Base-by-base conservation (phyloP, 2,329 filamentous ascomycete genomes). In the Pyrenochaeta sp. region DNA sequence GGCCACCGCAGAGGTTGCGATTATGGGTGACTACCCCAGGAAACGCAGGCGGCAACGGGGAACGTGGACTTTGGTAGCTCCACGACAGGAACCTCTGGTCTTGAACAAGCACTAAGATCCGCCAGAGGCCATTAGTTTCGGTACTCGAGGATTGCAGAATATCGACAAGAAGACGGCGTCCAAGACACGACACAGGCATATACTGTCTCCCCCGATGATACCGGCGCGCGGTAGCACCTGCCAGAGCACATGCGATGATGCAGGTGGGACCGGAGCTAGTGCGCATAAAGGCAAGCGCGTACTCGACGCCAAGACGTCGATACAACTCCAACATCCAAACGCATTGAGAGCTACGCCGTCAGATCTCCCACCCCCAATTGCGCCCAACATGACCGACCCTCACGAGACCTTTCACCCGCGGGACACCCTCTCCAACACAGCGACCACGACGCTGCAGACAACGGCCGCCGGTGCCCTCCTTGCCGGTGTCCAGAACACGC, bases 401-500 rank as follows among this genome's bases (percentile, higher is more conserved):
- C 47, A 63, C 45, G 47, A 56, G 19, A 53, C 68, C 51, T 95
- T 87, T 73, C 83, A 88, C 55, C 84, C 87, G 35, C 83, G 86
- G 72, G 89, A 96, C 80, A 85, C 90, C 58, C 74, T 96, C 61
- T 80, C 81, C 55, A 79, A 81, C 53, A 81, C 86, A 36, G 75
- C 86, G 67, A 84, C 83, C 69, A 83, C 84, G 50, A 82, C 81
- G 27, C 64, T 85, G 53, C 74, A 90, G 61, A 85, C 86, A 49
- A 84, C 85, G 64, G 76, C 77, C 47, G 81, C 82, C 48, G 91
- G 91, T 61, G 75, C 88, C 67, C 81, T 90, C 72, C 71, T 88
- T 48, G 87, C 90, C 36, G 86, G 88, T 41, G 81, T 96, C 56
- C 89, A 92, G 77, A 97, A 96, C 78, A 90, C 91, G 46, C 81